A percentile compares a stretch with the other conserved stretches of the same genome.
Conservation (phyloP, 2,329 filamentous ascomycete genomes). For the Coniochaeta hoffmannii region DNA sequence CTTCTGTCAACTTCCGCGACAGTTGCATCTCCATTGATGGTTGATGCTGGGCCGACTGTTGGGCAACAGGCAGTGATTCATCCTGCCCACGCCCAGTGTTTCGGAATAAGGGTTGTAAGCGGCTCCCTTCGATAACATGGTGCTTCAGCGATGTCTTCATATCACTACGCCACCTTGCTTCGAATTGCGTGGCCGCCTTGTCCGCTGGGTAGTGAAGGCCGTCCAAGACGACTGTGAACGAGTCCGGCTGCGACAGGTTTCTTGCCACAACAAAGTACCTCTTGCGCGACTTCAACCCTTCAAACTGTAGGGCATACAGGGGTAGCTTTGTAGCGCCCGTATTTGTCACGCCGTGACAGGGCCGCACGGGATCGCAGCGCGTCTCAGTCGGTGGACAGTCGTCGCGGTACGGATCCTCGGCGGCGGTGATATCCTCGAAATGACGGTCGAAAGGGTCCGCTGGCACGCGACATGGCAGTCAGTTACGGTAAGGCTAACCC, state of each 20-base stretch:
- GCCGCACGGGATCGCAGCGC: background rate
- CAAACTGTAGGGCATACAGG: background rate
- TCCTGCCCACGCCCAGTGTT: no score
- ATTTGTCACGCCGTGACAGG: background rate
- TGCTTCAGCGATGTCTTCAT: no score
- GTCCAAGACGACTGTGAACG: background rate
- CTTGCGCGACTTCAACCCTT: background rate
- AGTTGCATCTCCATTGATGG: no score
- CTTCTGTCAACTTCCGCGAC: no score
- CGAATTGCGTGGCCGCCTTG: background rate
- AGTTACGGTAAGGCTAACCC: background rate
- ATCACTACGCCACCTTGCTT: no score
- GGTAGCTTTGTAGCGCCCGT: background rate
- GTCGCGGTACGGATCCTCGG: background rate
- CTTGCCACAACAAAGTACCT: background rate
- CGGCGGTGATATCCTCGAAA: background rate
- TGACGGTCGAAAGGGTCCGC: background rate
- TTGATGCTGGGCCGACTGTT: no score
- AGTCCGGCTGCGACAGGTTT: background rate
- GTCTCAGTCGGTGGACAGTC: background rate
- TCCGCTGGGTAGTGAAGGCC: background rate
- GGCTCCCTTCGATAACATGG: no score
- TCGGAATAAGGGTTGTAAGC: no score
- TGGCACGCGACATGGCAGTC: background rate
- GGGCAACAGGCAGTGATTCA: no score